Base-by-base conservation (phyloP, 768 basidiomycete species). In the Pulveroboletus sp. region DNA sequence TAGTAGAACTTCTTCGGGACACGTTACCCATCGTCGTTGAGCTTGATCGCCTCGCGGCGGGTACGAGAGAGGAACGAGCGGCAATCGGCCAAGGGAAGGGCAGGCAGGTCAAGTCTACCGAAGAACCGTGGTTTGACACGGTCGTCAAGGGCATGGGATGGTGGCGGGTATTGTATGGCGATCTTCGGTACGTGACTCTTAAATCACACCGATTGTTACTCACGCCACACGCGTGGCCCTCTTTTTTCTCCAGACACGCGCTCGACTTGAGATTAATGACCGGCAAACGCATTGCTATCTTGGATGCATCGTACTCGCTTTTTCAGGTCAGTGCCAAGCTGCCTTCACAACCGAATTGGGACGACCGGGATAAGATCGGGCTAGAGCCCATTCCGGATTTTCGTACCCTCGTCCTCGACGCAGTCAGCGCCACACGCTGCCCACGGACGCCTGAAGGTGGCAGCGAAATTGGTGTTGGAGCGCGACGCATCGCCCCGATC, bases 111-210 rank as follows among this genome's bases (percentile, higher is more conserved):
- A 49, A 36, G 26, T 24, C 30, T 8, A 33, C 55, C 38, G 37
- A 73, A 58, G 54, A 62, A 38, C 58, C 56, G 3, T 66, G 62
- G 56, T 71, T 89, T 18, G 84, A 86, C 56, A 78, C 79, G n/a
- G 82, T 86, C 61, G 79, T 86, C 5, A 92, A 91, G 70, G 80
- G 84, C 11, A 82, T 85, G 43, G 86, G 85, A 3, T 92, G 90
- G 89, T 92, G 85, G 68, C 73, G 90, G 45, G 68, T 91, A 21
- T 65, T 89, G 41, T 87, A 88, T 50, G 76, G 80, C 7, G 81
- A 87, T 63, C 71, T 82, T 24, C 78, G 77, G 87, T 86, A 59
- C 21, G 12, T 26, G 24, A 35, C 9, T 35, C 30, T 31, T 9
- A 21, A 2, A 2, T 21, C 21, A 21, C 21, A 21, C 21, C 21